phyloP scores from a whole-genome alignment of 164 flowering plant species.

The Nymphaea colorata region DNA sequence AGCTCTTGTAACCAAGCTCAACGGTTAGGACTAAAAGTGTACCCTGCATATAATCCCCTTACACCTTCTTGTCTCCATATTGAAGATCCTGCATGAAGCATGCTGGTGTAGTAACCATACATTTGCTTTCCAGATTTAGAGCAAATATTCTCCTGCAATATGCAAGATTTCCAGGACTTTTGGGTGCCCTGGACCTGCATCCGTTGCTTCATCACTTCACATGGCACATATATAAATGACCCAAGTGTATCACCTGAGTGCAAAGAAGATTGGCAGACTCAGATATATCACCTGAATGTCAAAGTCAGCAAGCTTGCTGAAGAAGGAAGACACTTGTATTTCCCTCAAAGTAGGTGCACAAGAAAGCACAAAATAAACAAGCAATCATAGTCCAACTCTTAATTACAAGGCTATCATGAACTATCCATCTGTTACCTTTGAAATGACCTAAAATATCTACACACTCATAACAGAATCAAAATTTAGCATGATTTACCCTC shows the following conservation, averaged over 20 bases:
- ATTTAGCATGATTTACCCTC: too few species aligned
- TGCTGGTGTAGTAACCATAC: conserved; percentile 72
- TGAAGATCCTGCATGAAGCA: conserved; percentile 80
- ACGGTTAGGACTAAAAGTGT: conserved; percentile 3
- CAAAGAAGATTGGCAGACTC: conserved; percentile 9
- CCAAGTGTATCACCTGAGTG: conserved; percentile 88
- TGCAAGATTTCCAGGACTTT: conserved; percentile 47
- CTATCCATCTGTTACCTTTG: too few species aligned
- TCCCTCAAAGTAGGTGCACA: not conserved
- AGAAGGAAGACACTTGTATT: not conserved
- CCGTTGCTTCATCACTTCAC: conserved; percentile 96
- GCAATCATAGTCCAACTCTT: too few species aligned
- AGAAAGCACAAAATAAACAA: not conserved
- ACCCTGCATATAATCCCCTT: conserved; percentile 89
- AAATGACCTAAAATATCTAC: too few species aligned
- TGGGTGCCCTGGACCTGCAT: conserved; percentile 93
- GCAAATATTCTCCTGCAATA: conserved; percentile 20
- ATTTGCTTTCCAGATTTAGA: conserved; percentile 34
- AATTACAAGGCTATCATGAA: too few species aligned
- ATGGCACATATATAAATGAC: conserved; percentile 85
- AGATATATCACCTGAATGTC: not conserved
- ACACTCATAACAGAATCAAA: too few species aligned
- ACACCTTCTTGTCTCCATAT: conserved; percentile 77
- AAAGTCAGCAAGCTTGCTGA: not conserved
- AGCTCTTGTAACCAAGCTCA: too few species aligned